Percentiles rank a stretch among this genome's conserved stretches.
Conservation (phyloP, 768 basidiomycete genomes). For the Termitomyces bulborhizus region DNA sequence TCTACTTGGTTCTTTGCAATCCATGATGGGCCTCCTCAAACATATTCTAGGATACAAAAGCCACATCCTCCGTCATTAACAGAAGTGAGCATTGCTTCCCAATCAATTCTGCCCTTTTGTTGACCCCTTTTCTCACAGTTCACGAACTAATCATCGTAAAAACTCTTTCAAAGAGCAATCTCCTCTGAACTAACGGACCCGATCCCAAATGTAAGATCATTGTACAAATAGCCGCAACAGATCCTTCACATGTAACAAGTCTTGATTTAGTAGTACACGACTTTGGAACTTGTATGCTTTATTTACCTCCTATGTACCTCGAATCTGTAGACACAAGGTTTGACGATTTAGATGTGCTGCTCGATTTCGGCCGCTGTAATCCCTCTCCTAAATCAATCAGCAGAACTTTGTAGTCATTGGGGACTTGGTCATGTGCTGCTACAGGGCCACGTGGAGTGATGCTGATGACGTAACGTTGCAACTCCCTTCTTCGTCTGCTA, state of each 20-base stretch:
- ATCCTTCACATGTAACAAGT: neutral
- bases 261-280: neutral
- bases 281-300: neutral
- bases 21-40: constrained; percentile 3
- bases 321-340: no score
- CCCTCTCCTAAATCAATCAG: no score
- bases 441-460: neutral
- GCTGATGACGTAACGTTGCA: constrained; percentile 12
- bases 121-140: constrained; percentile 16
- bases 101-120: neutral
- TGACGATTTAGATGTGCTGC: no score
- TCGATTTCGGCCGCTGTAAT: no score
- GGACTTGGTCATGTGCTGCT: no score
- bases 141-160: constrained; percentile 30
- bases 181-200: constrained; percentile 20
- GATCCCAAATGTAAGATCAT: neutral
- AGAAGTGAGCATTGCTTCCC: constrained; percentile 31
- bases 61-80: constrained; percentile 40
- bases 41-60: constrained; percentile 33
- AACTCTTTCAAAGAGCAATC: constrained; percentile 25
- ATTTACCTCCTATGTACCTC: neutral
- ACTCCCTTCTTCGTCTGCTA: constrained; percentile 10
- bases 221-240: neutral
- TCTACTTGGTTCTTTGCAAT: constrained; percentile 2
- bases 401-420: no score